Evolutionary conservation across 345 rosid genomes (phyloP).

Genomic region (Murraya koenigii): DNA sequence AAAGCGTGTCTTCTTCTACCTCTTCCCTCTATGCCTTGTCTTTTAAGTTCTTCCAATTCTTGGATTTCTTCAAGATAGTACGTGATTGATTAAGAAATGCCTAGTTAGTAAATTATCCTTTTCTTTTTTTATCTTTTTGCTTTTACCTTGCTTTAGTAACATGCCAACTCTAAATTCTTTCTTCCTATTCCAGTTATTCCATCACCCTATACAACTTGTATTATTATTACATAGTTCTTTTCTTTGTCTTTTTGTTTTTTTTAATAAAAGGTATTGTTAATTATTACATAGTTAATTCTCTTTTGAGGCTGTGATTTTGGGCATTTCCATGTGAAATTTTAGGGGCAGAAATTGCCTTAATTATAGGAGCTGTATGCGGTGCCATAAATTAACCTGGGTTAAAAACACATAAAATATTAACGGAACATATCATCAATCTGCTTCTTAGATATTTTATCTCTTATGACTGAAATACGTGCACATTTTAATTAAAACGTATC

Average conservation of each 20-base stretch:
- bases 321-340: slow-evolving; percentile 8
- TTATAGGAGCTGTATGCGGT: neutral
- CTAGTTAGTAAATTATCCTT: slow-evolving; percentile 33
- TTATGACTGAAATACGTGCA: neutral
- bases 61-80: too few relatives aligned
- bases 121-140: neutral
- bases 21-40: too few relatives aligned
- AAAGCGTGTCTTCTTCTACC: too few relatives aligned
- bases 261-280: neutral
- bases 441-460: neutral
- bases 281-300: slow-evolving; percentile 3
- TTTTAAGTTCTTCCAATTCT: too few relatives aligned
- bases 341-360: slow-evolving; percentile 13
- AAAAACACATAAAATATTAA: neutral
- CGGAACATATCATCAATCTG: neutral
- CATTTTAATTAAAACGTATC: neutral
- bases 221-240: slow-evolving; percentile 8
- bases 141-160: slow-evolving; percentile 77
- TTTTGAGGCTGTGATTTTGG: slow-evolving; percentile 9
- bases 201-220: slow-evolving; percentile 26
- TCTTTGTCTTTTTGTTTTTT: too few relatives aligned
- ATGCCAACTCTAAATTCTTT: slow-evolving; percentile 68
- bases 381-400: neutral
- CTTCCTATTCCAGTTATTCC: slow-evolving; percentile 56
- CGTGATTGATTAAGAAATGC: neutral